Percentiles rank a stretch among this genome's conserved stretches.
These are phyloP conservation scores for Microbotryum intermedium DNA, from an alignment of 1,284 basidiomycete species.

Conservation along the genomic window DNA sequence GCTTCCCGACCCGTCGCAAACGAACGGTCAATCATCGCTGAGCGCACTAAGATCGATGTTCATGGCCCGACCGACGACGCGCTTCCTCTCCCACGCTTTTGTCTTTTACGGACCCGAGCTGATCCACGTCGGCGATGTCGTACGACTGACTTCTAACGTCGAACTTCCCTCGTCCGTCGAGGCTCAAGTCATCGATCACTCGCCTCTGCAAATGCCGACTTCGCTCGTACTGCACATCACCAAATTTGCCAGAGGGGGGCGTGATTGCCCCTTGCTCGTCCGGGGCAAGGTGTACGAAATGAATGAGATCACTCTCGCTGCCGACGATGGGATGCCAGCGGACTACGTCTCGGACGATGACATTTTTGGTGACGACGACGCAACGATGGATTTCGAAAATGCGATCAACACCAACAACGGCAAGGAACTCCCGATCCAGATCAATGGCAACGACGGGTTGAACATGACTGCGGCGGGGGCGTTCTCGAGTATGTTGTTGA, in stretches of 20 bases:
- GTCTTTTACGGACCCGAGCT: conserved; percentile 22
- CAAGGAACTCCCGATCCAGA: no score
- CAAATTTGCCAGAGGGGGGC: conserved; percentile 6
- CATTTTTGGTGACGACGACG: no score
- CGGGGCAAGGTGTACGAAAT: conserved; percentile 22
- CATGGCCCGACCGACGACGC: neutral
- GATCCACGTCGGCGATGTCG: conserved; percentile 15
- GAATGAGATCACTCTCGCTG: neutral
- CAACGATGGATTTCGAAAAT: no score
- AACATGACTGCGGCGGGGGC: no score
- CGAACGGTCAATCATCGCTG: neutral
- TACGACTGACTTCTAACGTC: conserved; percentile 16
- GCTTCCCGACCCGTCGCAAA: neutral
- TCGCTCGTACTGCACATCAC: conserved; percentile 21
- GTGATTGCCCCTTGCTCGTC: conserved; percentile 8
- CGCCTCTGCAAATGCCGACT: neutral
- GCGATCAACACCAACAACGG: no score
- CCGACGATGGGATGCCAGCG: neutral
- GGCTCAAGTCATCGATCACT: neutral
- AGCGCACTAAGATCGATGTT: neutral
- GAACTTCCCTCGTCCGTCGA: conserved; percentile 4
- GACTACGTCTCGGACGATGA: neutral
- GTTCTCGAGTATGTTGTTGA: no score
- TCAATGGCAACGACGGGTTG: no score
- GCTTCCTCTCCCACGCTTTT: conserved; percentile 16